Evolutionary conservation across 1,139 yeast genomes (phyloP).

Genomic region (Candida sojae): DNA sequence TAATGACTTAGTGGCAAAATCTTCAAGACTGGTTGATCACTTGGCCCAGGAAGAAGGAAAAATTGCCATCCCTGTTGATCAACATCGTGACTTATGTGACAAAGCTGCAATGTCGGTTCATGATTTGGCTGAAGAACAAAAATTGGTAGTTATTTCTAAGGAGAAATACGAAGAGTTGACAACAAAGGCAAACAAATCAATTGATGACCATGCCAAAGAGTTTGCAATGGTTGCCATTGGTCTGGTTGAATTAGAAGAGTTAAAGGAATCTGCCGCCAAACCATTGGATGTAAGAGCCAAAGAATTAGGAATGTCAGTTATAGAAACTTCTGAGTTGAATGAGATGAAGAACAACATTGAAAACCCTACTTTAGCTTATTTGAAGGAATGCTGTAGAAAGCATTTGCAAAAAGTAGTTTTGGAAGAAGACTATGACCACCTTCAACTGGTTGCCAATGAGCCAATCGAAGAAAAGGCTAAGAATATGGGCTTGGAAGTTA

Average conservation of each 20-base stretch:
- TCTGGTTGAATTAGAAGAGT: constrained; percentile 14
- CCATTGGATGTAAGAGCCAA: constrained; percentile 22
- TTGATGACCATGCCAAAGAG: constrained; percentile 16
- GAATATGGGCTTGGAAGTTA: constrained; percentile 12
- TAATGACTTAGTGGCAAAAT: constrained; percentile 4
- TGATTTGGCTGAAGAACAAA: constrained; percentile 15
- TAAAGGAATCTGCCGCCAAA: constrained; percentile 10
- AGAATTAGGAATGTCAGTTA: constrained; percentile 13
- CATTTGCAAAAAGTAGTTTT: constrained; percentile 11
- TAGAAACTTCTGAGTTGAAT: constrained; percentile 15
- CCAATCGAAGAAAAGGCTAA: constrained; percentile 14
- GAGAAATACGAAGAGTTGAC: constrained; percentile 9
- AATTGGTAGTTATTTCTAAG: constrained; percentile 10
- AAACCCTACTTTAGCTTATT: constrained; percentile 23
- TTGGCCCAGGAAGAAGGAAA: constrained; percentile 16
- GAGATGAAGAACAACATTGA: constrained; percentile 18
- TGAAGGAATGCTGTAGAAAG: constrained; percentile 17
- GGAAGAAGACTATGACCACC: constrained; percentile 11
- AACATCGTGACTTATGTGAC: constrained; percentile 11
- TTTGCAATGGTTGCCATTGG: constrained; percentile 13
- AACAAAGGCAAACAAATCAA: constrained; percentile 4
- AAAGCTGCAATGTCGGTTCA: constrained; percentile 16
- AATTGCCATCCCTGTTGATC: constrained; percentile 11
- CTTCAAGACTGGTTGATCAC: constrained; percentile 5
- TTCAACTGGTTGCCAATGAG: constrained; percentile 10